Evolutionary conservation across 345 rosid species (phyloP).

Genomic region (Bruguiera gymnorhiza): DNA sequence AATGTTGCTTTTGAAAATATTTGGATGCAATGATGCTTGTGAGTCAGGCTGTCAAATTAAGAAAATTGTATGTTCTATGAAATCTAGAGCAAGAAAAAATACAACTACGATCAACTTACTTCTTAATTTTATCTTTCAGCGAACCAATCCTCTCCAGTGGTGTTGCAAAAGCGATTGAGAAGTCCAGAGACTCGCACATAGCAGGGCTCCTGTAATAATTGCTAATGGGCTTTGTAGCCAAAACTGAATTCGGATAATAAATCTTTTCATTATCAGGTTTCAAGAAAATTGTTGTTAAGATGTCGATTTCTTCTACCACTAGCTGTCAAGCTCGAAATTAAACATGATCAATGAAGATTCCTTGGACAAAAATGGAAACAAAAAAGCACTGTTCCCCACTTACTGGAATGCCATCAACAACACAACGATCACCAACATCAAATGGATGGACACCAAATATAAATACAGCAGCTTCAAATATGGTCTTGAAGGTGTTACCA

Average conservation of each 20-base stretch:
- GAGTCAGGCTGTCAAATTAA: too few relatives aligned
- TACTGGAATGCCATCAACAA: slow-evolving; percentile 67
- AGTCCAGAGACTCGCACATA: slow-evolving; percentile 61
- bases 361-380: too few relatives aligned
- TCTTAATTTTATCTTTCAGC: slow-evolving; percentile 45
- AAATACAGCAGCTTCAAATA: too few relatives aligned
- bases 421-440: too few relatives aligned
- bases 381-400: not conserved
- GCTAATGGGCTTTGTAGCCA: slow-evolving; percentile 66
- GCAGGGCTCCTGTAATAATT: slow-evolving; percentile 74
- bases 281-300: slow-evolving; percentile 67
- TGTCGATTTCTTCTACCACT: slow-evolving; percentile 80
- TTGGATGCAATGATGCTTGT: not conserved
- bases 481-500: too few relatives aligned
- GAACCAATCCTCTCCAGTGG: slow-evolving; percentile 46
- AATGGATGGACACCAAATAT: too few relatives aligned
- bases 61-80: too few relatives aligned
- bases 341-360: not conserved
- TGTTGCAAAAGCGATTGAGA: slow-evolving; percentile 60
- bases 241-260: slow-evolving; percentile 64
- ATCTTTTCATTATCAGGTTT: slow-evolving; percentile 63
- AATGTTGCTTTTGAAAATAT: not conserved
- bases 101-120: slow-evolving; percentile 35
- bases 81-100: too few relatives aligned
- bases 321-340: slow-evolving; percentile 35